A percentile compares a stretch with the other conserved stretches of the same genome.
These are phyloP conservation scores for Elsinoe batatas DNA, from an alignment of 2,329 filamentous ascomycete species.

Conservation along the genomic window DNA sequence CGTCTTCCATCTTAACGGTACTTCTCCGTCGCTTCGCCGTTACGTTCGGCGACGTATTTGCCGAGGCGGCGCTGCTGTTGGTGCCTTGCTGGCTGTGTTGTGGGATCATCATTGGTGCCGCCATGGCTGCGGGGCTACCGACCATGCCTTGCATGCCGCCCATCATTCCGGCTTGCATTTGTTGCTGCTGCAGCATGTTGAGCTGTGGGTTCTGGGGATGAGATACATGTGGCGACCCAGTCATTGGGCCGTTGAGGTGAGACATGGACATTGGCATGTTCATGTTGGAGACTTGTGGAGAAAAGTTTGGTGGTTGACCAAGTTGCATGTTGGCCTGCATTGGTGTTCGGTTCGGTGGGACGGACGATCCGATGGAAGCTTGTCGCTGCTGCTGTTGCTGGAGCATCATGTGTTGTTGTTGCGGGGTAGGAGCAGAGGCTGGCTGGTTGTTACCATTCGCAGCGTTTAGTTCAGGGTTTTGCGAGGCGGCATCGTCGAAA, in stretches of 20 bases:
- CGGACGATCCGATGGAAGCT: slow-evolving; percentile 5
- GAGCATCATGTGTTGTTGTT: slow-evolving; percentile 18
- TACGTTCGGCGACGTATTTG: slow-evolving; percentile 54
- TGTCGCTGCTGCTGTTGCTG: slow-evolving; percentile 22
- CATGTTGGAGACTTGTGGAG: slow-evolving; percentile 47
- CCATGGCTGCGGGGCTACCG: slow-evolving; percentile 34
- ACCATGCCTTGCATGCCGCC: slow-evolving; percentile 27
- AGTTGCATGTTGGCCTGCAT: slow-evolving; percentile 27
- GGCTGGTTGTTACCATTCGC: slow-evolving; percentile 20
- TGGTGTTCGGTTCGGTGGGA: slow-evolving; percentile 22
- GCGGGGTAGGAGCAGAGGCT: slow-evolving; percentile 16
- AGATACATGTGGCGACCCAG: slow-evolving; percentile 39
- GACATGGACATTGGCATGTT: slow-evolving; percentile 39
- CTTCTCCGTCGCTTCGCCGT: slow-evolving; percentile 50
- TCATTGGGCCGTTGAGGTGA: slow-evolving; percentile 31
- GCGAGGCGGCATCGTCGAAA: slow-evolving; percentile 25
- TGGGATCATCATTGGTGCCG: slow-evolving; percentile 43
- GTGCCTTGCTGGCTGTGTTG: slow-evolving; percentile 48
- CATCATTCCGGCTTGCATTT: slow-evolving; percentile 15
- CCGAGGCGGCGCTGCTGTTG: slow-evolving; percentile 46
- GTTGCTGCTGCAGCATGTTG: slow-evolving; percentile 15
- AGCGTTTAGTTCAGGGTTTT: slow-evolving; percentile 7
- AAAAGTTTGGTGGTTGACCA: slow-evolving; percentile 33
- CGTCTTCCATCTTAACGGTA: slow-evolving; percentile 49
- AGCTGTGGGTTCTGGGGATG: slow-evolving; percentile 27